These are phyloP conservation scores for Chlorella sp. DNA, from an alignment of 139 green algal genomes.

Conservation along the genomic window DNA sequence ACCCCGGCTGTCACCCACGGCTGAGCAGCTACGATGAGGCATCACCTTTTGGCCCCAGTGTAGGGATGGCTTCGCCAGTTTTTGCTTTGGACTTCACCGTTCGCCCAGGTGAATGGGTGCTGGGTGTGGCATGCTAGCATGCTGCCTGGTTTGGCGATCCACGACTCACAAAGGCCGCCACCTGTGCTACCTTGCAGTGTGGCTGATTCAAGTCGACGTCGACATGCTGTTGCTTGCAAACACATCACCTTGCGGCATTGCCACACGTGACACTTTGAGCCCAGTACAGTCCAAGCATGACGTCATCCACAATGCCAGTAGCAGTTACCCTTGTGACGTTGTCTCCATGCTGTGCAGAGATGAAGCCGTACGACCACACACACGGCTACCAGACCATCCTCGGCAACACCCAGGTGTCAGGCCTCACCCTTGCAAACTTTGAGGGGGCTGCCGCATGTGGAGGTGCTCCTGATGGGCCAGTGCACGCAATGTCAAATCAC, in stretches of 20 bases:
- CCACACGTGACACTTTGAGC: too few species aligned
- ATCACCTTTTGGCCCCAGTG: slow-evolving; percentile 9
- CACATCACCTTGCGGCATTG: too few species aligned
- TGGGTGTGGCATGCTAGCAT: too few species aligned
- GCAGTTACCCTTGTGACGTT: too few species aligned
- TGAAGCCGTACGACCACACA: slow-evolving; percentile 37
- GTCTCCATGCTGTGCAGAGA: too few species aligned
- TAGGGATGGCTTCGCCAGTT: slow-evolving; percentile 24
- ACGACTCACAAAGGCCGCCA: too few species aligned
- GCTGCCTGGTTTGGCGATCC: too few species aligned
- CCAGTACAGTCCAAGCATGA: too few species aligned
- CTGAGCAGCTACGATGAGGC: slow-evolving; percentile 40
- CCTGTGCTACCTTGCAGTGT: too few species aligned
- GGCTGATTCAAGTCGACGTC: too few species aligned
- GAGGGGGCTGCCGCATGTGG: slow-evolving; percentile 15
- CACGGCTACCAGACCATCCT: slow-evolving; percentile 35
- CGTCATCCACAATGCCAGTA: too few species aligned
- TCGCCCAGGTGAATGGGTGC: slow-evolving; percentile 18
- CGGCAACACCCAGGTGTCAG: slow-evolving; percentile 21
- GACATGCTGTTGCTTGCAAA: too few species aligned
- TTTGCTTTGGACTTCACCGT: slow-evolving; percentile 39
- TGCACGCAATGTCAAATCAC: slow-evolving; percentile 43
- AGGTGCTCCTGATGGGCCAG: neutral
- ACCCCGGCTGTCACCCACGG: slow-evolving; percentile 33
- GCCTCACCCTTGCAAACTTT: slow-evolving; percentile 40